Base-by-base conservation (phyloP, 768 basidiomycete genomes). In the Tephrocybe sp. region DNA sequence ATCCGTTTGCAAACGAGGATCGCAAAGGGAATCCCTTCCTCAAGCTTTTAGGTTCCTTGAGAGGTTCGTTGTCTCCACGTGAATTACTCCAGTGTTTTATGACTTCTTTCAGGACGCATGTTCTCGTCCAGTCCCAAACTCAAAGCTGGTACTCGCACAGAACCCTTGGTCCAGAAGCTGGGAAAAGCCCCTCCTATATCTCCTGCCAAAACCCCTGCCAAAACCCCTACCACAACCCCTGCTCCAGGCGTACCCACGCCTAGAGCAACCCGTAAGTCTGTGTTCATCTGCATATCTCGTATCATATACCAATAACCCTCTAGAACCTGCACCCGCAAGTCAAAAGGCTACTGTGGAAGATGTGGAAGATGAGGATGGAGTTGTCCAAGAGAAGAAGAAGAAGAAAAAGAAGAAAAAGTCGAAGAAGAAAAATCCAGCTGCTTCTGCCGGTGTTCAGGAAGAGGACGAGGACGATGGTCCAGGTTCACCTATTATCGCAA, bases 1-100 rank as follows among this genome's bases (percentile, higher is more conserved):
- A 80, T 45, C 71, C 77, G 42, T 73, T 76, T 40, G 62, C 71
- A 33, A 63, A 71, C 11, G 79, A 82, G 19, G 75, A 79, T 45
- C 71, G 75, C 45, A 84, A 83, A 59, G 79, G 75, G 16, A 93
- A 92, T 59, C 86, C 88, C 0, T 91, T 93, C 64, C 63, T 91
- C 57, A 90, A 84, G 61, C 64, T 91, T 29, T 69, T 93, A 54
- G 83, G 84, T 29, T 84, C 86, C 12, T 63, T 92, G 49, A 76
- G 84, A 79, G 90, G 89, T 83, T 47, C 29, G 66, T 53, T 31
- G 3, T 13, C 31, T 16, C 19, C 33, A 4, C 13, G 4, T n/a
- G 15, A 40, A 22, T 22, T 36, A 38, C 3, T 18, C 9, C 16
- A n/a, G n/a, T n/a, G 5, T 24, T 39, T 36, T 15, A 11, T 46